Evolutionary conservation across 495 filamentous ascomycete species (phyloP), one percentile per base, ranked within the genome.

Genomic region (Podospora australis): DNA sequence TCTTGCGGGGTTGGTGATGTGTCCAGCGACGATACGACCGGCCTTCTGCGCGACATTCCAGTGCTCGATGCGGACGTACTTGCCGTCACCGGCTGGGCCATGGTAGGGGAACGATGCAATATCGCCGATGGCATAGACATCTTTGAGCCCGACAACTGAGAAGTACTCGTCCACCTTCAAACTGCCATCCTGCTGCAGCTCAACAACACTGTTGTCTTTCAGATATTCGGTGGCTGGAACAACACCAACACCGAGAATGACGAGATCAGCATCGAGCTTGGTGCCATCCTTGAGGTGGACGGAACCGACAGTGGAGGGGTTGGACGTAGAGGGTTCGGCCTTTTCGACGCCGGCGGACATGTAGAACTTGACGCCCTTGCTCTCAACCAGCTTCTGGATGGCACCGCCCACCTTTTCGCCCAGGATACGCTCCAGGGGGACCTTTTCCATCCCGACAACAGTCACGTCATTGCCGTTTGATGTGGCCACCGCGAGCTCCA

Each of bases 31-130:
- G 19, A 73, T 70, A 14, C 91, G 84, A 4, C 92, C 92, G 4
- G 84, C 70, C 54, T 96, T 96, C 66, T 97, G 92, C 2, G 92
- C 92, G 2, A 98, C 92, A 64, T 96, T 90, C 91, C 90, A 98
- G 64, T 98, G 92, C 71, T 98, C 94, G 65, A 96, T 95, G 47
- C 88, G 71, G 4, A 71, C 78, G 21, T 72, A 72, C 4, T 70
- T 73, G 45, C 87, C 85, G 51, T 82, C 70, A 2, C 84, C 79
- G n/a, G 87, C 88, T 0, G 91, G 90, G 2, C 91, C 90, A 62
- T 88, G 78, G 70, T 96, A 98, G 0, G 91, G 91, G 60, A 88
- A 96, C 1, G 89, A 92, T 6, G 92, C 90, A 46, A 98, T 97
- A 62, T 98, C 92, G 41, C 92, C 92, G 52, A 98, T 83, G 30